Conservation (phyloP, 768 basidiomycete species). For the Auricularia cornea region DNA sequence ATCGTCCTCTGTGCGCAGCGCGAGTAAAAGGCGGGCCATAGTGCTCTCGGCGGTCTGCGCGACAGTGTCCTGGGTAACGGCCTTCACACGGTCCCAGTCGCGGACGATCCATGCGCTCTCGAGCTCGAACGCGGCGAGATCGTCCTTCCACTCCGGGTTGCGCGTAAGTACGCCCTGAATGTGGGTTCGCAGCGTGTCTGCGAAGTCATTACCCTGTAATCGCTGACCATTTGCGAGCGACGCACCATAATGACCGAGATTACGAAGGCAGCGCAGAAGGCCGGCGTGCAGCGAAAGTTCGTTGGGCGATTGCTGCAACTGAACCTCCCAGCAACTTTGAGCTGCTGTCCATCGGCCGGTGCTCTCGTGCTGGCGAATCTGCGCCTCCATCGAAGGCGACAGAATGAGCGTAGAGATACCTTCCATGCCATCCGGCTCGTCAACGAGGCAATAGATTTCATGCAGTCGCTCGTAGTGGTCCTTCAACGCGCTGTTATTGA, state of each 20-base stretch:
- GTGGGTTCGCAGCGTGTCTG: slow-evolving; percentile 92
- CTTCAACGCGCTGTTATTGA: slow-evolving; percentile 44
- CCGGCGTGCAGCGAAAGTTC: slow-evolving; percentile 86
- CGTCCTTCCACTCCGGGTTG: slow-evolving; percentile 73
- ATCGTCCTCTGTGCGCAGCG: slow-evolving; percentile 55
- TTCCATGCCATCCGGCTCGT: slow-evolving; percentile 99
- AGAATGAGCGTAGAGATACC: slow-evolving; percentile 85
- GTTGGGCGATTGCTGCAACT: slow-evolving; percentile 82
- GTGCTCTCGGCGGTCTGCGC: slow-evolving; percentile 52
- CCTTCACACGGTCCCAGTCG: slow-evolving; percentile 78
- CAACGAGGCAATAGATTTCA: slow-evolving; percentile 90
- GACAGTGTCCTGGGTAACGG: slow-evolving; percentile 41
- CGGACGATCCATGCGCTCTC: slow-evolving; percentile 96
- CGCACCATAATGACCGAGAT: slow-evolving; percentile 94
- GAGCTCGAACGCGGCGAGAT: slow-evolving; percentile 74
- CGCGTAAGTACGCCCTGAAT: slow-evolving; percentile 83
- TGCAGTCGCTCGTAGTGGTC: slow-evolving; percentile 83
- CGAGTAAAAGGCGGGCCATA: slow-evolving; percentile 71
- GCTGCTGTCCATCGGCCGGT: slow-evolving; percentile 97
- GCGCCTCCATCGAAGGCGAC: slow-evolving; percentile 85
- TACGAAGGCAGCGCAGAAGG: slow-evolving; percentile 80
- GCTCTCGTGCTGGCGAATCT: slow-evolving; percentile 96
- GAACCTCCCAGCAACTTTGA: slow-evolving; percentile 98
- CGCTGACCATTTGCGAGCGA: slow-evolving; percentile 6
- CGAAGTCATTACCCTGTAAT: not conserved